Conservation (phyloP, 73 alveolate species). For the Stentor coeruleus region DNA sequence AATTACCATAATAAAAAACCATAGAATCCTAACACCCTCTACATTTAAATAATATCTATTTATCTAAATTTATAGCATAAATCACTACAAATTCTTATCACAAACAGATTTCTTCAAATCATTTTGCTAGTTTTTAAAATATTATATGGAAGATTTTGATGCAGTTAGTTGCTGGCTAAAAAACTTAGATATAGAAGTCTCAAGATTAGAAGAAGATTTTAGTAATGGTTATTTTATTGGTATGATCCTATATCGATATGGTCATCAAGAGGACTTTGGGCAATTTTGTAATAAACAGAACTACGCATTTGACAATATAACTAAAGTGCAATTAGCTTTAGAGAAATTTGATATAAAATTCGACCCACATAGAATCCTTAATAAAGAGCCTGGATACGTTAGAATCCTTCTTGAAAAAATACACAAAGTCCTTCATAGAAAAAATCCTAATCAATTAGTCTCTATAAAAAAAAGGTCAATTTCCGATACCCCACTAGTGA, state of each 20-base stretch:
- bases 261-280: conserved; percentile 11
- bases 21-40: no score
- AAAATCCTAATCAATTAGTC: not conserved
- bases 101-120: no score
- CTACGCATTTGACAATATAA: not conserved
- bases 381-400: not conserved
- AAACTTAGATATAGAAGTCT: not conserved
- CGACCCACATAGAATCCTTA: conserved; percentile 2
- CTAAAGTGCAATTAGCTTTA: not conserved
- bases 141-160: no score
- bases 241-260: not conserved
- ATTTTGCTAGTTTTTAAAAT: no score
- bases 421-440: conserved; percentile 3
- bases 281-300: not conserved
- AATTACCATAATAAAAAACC: no score
- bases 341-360: conserved; percentile 4
- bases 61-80: no score
- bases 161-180: not conserved
- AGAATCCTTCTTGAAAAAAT: not conserved
- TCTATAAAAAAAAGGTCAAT: not conserved
- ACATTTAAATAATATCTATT: no score
- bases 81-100: no score
- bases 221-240: conserved; percentile 11
- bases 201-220: conserved; percentile 9
- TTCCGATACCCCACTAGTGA: not conserved